Evolutionary conservation across 495 filamentous ascomycete species (phyloP), one percentile per base, ranked within the genome.

Genomic region (Amniculicola lignicola): DNA sequence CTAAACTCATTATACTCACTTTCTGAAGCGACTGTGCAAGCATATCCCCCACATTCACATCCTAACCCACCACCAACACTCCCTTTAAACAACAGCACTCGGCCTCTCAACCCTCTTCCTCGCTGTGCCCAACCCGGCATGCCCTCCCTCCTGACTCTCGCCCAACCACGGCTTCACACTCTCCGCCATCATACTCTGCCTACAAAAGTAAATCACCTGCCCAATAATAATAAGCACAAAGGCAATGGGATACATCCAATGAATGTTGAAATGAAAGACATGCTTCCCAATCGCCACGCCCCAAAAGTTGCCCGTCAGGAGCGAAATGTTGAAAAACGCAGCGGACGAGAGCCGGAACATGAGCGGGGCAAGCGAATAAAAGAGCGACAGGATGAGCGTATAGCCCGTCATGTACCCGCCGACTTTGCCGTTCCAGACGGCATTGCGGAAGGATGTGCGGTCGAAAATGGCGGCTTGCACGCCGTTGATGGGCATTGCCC

Each of bases 281-380:
- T 83, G 76, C 50, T 94, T 77, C 37, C 93, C 93, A 62, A 98
- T 91, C 56, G 89, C 81, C 23, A 94, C 87, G 64, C 89, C 89
- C 92, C 94, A 97, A 76, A 97, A 97, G 72, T 95, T 97, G 65
- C 83, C 87, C 16, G 94, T 98, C 45, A 98, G 76, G 66, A 98
- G 75, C 24, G 84, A 89, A 68, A 98, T 90, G 70, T 98, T 94
- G 77, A 96, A 96, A 74, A 98, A 96, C 16, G 92, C 93, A 0
- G 93, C 93, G 7, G 80, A 85, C 3, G 87, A 82, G 68, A 96
- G 85, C 22, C 93, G 87, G 72, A 96, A 83, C 57, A 97, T 74
- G 41, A 96, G 75, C 15, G 93, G 93, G 4, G 85, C 90, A 9
- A 90, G 76, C 10, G 82, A 82, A 74, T 98, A 98, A 75, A 98